These are phyloP conservation scores for Strobilomyces echinocephalus DNA, from an alignment of 768 basidiomycete genomes.

Conservation along the genomic window DNA sequence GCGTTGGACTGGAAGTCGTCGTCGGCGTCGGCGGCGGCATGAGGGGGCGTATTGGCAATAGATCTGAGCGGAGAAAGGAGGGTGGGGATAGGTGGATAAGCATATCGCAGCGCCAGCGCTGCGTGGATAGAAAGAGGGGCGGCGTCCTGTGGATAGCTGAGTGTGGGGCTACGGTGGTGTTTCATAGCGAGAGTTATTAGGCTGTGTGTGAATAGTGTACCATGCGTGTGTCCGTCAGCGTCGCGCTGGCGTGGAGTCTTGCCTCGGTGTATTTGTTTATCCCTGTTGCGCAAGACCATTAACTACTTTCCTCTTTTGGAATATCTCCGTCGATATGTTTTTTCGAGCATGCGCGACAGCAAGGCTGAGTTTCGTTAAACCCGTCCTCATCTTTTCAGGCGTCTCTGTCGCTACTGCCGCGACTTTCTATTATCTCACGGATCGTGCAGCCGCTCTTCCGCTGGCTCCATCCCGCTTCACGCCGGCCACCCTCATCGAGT, in stretches of 20 bases:
- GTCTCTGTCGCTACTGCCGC: constrained; percentile 41
- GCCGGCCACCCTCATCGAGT: constrained; percentile 52
- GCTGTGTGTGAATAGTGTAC: not conserved
- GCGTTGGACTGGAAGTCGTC: constrained; percentile 32
- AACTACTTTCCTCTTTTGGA: constrained; percentile 17
- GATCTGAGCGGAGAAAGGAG: constrained; percentile 27
- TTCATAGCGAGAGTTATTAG: constrained; percentile 19
- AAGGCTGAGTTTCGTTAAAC: not conserved
- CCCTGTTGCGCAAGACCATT: constrained; percentile 19
- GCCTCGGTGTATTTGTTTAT: constrained; percentile 18
- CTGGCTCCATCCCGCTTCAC: constrained; percentile 50
- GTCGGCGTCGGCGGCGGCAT: not conserved
- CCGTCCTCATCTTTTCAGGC: constrained; percentile 32
- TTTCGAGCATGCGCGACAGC: not conserved
- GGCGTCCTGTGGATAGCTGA: constrained; percentile 14
- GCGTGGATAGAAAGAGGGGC: constrained; percentile 11
- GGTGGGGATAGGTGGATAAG: constrained; percentile 17
- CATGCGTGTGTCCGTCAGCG: constrained; percentile 1
- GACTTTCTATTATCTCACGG: constrained; percentile 42
- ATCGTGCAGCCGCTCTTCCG: constrained; percentile 43
- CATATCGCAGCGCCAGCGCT: constrained; percentile 31
- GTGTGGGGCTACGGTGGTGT: constrained; percentile 23
- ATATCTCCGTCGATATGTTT: constrained; percentile 12
- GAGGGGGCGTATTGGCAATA: constrained; percentile 5
- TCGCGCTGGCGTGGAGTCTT: not conserved